Evolutionary conservation across 306 rosid genomes (phyloP).

Genomic region (Elaeagnus macrophylla): DNA sequence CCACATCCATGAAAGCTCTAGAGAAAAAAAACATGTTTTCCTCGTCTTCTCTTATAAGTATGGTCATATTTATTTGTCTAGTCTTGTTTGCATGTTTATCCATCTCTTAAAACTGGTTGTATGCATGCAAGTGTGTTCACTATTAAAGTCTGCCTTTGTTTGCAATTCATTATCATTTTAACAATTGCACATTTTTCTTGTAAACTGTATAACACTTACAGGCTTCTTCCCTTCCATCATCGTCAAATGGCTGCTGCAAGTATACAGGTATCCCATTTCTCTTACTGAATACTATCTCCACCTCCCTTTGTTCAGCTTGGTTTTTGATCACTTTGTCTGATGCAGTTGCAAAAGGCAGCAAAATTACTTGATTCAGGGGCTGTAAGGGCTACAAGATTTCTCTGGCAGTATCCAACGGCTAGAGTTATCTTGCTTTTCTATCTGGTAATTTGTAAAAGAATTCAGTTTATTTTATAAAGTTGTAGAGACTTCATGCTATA

Average conservation of each 20-base stretch:
- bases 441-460: slow-evolving; percentile 44
- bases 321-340: slow-evolving; percentile 15
- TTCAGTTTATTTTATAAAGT: slow-evolving; percentile 1
- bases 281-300: slow-evolving; percentile 4
- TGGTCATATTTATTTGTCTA: not conserved
- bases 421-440: slow-evolving; percentile 68
- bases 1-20: no score
- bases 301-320: slow-evolving; percentile 17
- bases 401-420: slow-evolving; percentile 94
- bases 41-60: no score
- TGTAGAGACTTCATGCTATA: no score
- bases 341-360: slow-evolving; percentile 89
- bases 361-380: slow-evolving; percentile 89
- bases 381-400: slow-evolving; percentile 94
- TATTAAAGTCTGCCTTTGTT: not conserved
- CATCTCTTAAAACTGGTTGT: not conserved
- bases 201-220: slow-evolving; percentile 28
- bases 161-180: slow-evolving; percentile 10
- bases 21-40: no score
- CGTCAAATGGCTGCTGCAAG: slow-evolving; percentile 88
- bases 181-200: slow-evolving; percentile 12
- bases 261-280: slow-evolving; percentile 49
- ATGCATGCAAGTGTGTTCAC: not conserved
- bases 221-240: slow-evolving; percentile 89
- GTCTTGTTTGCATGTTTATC: not conserved